These are phyloP conservation scores for Blastobotrys chiropterorum DNA, from an alignment of 805 yeast species.

Conservation along the genomic window DNA sequence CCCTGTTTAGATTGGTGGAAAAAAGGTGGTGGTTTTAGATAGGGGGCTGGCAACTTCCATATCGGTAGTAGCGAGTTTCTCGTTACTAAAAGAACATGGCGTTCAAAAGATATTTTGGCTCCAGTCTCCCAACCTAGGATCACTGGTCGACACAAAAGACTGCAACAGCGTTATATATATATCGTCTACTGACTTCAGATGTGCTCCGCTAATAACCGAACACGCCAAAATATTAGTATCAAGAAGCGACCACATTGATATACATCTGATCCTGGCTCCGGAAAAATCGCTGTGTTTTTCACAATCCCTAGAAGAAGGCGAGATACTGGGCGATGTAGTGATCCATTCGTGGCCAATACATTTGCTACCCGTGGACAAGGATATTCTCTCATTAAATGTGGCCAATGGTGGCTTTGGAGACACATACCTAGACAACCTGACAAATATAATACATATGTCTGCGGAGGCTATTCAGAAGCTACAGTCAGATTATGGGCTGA, in stretches of 20 bases:
- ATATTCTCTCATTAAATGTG: conserved; percentile 39
- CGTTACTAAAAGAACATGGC: conserved; percentile 44
- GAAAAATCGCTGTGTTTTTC: conserved; percentile 22
- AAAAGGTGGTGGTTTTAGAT: conserved; percentile 39
- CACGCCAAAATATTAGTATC: conserved; percentile 15
- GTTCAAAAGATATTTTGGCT: conserved; percentile 47
- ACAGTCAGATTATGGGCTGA: conserved; percentile 36
- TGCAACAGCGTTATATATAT: conserved; percentile 8
- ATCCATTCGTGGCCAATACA: conserved; percentile 38
- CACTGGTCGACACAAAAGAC: background rate
- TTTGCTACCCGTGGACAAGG: conserved; percentile 39
- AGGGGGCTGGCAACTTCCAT: conserved; percentile 42
- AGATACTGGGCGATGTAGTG: conserved; percentile 38
- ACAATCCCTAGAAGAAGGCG: conserved; percentile 30
- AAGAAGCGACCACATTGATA: conserved; percentile 14
- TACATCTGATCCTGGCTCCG: conserved; percentile 26
- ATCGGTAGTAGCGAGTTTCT: conserved; percentile 52
- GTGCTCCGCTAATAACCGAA: conserved; percentile 16
- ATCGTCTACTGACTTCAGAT: conserved; percentile 1
- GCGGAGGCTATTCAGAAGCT: conserved; percentile 46
- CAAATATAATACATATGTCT: conserved; percentile 41
- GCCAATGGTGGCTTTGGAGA: conserved; percentile 35
- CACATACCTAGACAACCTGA: conserved; percentile 40
- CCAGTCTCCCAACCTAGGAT: conserved; percentile 19
- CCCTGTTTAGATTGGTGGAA: conserved; percentile 17